Percentiles rank a stretch among this genome's conserved stretches.
Conservation (phyloP, 768 basidiomycete species). For the Leccinum variicolor region DNA sequence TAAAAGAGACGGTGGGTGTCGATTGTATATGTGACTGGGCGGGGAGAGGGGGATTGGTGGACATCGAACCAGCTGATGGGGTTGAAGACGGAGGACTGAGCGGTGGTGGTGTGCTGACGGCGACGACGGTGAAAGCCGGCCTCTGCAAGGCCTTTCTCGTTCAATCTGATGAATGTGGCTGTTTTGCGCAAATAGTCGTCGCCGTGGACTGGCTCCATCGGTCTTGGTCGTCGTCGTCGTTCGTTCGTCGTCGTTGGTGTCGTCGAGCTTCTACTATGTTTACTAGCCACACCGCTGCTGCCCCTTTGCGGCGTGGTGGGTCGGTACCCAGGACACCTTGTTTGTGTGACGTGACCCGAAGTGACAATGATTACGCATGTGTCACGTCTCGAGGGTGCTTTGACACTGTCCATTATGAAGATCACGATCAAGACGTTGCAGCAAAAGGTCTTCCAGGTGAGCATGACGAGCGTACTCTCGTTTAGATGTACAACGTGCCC, state of each 20-base stretch:
- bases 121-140: conserved; percentile 53
- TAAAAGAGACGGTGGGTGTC: conserved; percentile 88
- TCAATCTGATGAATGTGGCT: conserved; percentile 65
- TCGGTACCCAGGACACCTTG: conserved; percentile 23
- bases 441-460: conserved; percentile 85
- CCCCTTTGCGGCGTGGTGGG: conserved; percentile 19
- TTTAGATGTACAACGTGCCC: background rate
- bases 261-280: background rate
- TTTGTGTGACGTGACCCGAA: conserved; percentile 11
- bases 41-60: conserved; percentile 34
- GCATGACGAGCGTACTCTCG: background rate
- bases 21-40: conserved; percentile 63
- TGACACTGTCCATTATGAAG: conserved; percentile 59
- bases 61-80: conserved; percentile 58
- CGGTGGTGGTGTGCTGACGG: conserved; percentile 29
- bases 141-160: conserved; percentile 73
- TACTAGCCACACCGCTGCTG: conserved; percentile 10
- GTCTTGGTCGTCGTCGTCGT: conserved; percentile 13
- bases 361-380: conserved; percentile 23
- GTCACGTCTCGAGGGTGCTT: conserved; percentile 19
- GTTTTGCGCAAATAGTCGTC: conserved; percentile 74
- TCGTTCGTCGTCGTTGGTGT: background rate
- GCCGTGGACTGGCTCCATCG: conserved; percentile 56
- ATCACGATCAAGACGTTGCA: conserved; percentile 94
- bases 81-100: conserved; percentile 47